These are phyloP conservation scores for Neopestalotiopsis rosae DNA, from an alignment of 2,329 filamentous ascomycete genomes.

Conservation along the genomic window DNA sequence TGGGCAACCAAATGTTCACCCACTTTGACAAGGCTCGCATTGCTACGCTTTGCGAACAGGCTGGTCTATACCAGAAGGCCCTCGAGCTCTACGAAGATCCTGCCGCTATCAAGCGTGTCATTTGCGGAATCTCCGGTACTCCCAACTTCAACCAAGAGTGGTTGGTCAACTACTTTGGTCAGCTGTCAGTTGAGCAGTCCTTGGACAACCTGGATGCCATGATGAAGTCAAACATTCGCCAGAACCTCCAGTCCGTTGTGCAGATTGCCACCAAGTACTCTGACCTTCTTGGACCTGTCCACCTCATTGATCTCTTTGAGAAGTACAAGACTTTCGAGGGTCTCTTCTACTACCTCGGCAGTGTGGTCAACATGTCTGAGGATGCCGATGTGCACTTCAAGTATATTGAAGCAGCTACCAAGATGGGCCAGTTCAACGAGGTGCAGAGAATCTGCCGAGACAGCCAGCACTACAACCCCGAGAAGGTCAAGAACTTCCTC, in stretches of 20 bases:
- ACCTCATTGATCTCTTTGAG: slow-evolving; percentile 91
- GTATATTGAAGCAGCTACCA: slow-evolving; percentile 96
- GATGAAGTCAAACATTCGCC: slow-evolving; percentile 95
- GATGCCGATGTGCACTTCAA: slow-evolving; percentile 98
- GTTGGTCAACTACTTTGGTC: slow-evolving; percentile 90
- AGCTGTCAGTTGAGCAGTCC: slow-evolving; percentile 93
- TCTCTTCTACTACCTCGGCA: slow-evolving; percentile 97
- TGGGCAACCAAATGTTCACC: slow-evolving; percentile 98
- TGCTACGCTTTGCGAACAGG: slow-evolving; percentile 90
- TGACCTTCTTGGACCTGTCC: slow-evolving; percentile 86
- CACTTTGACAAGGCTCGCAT: slow-evolving; percentile 93
- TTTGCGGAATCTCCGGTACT: slow-evolving; percentile 80
- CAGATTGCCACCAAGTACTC: slow-evolving; percentile 98
- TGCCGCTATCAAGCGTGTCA: slow-evolving; percentile 85
- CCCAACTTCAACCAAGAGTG: slow-evolving; percentile 91
- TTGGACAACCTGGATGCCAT: slow-evolving; percentile 94
- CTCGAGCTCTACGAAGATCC: slow-evolving; percentile 95
- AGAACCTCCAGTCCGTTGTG: slow-evolving; percentile 93
- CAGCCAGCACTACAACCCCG: slow-evolving; percentile 85
- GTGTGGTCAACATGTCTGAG: slow-evolving; percentile 95
- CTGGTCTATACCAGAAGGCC: slow-evolving; percentile 83
- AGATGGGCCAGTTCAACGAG: slow-evolving; percentile 91
- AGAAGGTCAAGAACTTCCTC: slow-evolving; percentile 99
- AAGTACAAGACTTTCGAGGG: slow-evolving; percentile 98
- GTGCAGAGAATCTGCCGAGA: slow-evolving; percentile 98